Evolutionary conservation across 257 asterid genomes (phyloP).

Genomic region (Verbena officinalis): DNA sequence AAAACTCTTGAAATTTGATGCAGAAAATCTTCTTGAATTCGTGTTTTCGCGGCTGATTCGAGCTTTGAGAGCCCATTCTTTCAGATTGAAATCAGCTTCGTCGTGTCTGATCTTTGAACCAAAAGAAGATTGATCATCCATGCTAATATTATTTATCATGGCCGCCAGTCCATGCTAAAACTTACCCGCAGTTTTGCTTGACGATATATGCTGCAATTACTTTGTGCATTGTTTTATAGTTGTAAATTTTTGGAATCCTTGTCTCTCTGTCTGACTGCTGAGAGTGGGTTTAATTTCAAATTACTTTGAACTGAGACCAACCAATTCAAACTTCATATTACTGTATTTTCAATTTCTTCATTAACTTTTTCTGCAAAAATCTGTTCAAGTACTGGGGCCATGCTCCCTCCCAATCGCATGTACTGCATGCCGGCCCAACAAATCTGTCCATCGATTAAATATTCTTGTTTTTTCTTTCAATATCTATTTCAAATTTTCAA

Average conservation of each 20-base stretch:
- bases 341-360: constrained; percentile 26
- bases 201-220: too few relatives aligned
- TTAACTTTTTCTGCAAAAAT: constrained; percentile 38
- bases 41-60: constrained; percentile 63
- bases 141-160: too few relatives aligned
- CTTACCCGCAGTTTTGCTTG: too few relatives aligned
- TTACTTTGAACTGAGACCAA: too few relatives aligned
- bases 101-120: too few relatives aligned
- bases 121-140: constrained; percentile 31
- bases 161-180: too few relatives aligned
- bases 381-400: constrained; percentile 45
- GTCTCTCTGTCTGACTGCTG: too few relatives aligned
- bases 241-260: too few relatives aligned
- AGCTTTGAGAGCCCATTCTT: constrained; percentile 67
- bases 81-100: constrained; percentile 49
- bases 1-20: constrained; percentile 55
- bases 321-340: constrained; percentile 45
- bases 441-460: constrained; percentile 31
- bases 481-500: constrained; percentile 9
- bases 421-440: constrained; percentile 35
- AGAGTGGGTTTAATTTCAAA: too few relatives aligned
- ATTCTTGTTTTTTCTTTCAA: too few relatives aligned
- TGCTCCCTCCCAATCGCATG: constrained; percentile 39
- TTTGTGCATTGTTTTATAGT: too few relatives aligned
- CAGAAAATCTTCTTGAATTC: constrained; percentile 67